Evolutionary conservation across 75 land plant species (phyloP).

Genomic region (Pinus tabuliformis): DNA sequence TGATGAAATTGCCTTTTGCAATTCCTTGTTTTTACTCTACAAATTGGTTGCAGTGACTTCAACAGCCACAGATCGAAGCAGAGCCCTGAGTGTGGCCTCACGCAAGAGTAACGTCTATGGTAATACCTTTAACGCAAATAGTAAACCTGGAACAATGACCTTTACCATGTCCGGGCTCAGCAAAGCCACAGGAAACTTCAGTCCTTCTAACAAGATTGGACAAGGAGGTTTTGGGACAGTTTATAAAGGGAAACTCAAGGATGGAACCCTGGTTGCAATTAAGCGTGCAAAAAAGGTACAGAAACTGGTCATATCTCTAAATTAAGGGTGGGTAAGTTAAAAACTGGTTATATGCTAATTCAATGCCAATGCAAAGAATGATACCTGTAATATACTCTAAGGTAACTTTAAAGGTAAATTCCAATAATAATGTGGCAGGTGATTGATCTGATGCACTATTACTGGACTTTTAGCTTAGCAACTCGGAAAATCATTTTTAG

Average conservation of each 20-base stretch:
- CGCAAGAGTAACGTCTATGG: not conserved
- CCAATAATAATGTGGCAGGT: not conserved
- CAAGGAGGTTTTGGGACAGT: slow-evolving; percentile 77
- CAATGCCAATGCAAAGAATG: not conserved
- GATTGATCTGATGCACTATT: not conserved
- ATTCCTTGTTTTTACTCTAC: not conserved
- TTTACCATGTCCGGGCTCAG: slow-evolving; percentile 60
- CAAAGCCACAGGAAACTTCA: slow-evolving; percentile 66
- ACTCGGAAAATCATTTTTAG: not conserved
- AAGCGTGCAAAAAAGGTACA: slow-evolving; percentile 75
- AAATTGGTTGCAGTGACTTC: slow-evolving; percentile 5
- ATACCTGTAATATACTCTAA: not conserved
- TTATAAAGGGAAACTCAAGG: slow-evolving; percentile 70
- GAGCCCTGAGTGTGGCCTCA: not conserved
- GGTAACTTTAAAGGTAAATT: not conserved
- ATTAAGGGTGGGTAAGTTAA: not conserved
- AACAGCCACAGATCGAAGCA: slow-evolving; percentile 3
- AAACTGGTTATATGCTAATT: not conserved
- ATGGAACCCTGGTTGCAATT: slow-evolving; percentile 75
- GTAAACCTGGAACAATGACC: slow-evolving; percentile 4
- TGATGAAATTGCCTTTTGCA: not conserved
- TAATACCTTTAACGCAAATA: not conserved
- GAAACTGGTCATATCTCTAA: not conserved
- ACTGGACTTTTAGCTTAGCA: not conserved
- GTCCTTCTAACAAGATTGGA: slow-evolving; percentile 55